Conservation (phyloP, 2,329 filamentous ascomycete genomes). For the Macrophomina phaseolina region DNA sequence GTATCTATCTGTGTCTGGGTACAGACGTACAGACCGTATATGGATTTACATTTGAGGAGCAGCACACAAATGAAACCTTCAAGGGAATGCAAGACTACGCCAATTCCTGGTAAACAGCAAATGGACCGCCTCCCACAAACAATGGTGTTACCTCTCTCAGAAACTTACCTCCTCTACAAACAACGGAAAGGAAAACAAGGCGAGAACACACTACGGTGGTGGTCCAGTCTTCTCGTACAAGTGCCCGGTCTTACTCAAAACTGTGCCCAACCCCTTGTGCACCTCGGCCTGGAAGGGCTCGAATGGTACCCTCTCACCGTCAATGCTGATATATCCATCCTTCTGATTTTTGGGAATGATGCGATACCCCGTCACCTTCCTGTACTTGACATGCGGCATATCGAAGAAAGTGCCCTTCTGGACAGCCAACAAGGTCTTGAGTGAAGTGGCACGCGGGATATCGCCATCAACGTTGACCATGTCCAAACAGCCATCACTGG, state of each 20-base stretch:
- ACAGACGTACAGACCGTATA: background rate
- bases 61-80: background rate
- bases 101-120: background rate
- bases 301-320: constrained; percentile 87
- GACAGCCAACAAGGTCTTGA: constrained; percentile 74
- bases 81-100: background rate
- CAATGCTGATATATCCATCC: constrained; percentile 88
- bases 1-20: constrained; percentile 19
- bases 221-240: constrained; percentile 66
- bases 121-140: background rate
- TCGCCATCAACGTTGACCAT: constrained; percentile 81
- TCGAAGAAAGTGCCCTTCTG: constrained; percentile 80
- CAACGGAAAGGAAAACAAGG: background rate
- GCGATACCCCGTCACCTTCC: constrained; percentile 86
- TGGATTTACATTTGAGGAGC: background rate
- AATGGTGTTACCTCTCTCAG: background rate
- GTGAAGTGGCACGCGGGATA: constrained; percentile 67
- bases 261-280: constrained; percentile 79
- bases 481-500: constrained; percentile 85
- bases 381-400: constrained; percentile 75
- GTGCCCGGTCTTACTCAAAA: constrained; percentile 76
- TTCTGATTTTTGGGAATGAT: constrained; percentile 75
- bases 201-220: background rate
- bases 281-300: constrained; percentile 91
- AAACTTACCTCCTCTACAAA: background rate